Evolutionary conservation across 768 basidiomycete genomes (phyloP).

Genomic region (Melanogaster broomeanus): DNA sequence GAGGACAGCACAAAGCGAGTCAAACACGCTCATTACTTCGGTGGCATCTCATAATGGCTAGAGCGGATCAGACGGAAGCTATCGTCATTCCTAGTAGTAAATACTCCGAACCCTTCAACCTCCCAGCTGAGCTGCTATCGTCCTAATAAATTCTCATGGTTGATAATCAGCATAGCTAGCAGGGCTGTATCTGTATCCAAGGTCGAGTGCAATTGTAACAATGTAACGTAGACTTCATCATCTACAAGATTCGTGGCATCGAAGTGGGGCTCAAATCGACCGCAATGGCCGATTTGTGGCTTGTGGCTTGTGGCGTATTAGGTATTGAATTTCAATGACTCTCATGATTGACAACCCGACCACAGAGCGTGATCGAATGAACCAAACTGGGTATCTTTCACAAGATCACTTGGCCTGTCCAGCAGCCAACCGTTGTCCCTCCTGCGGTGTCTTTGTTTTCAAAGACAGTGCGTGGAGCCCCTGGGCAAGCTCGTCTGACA

Average conservation of each 20-base stretch:
- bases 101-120: slow-evolving; percentile 2
- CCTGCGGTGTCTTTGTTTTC: slow-evolving; percentile 69
- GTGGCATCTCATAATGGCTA: slow-evolving; percentile 22
- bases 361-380: slow-evolving; percentile 1
- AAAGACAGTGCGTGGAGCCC: slow-evolving; percentile 81
- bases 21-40: slow-evolving; percentile 8
- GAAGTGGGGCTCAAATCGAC: slow-evolving; percentile 14
- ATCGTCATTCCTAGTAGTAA: slow-evolving; percentile 11
- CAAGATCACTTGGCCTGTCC: slow-evolving; percentile 23
- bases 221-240: too few species aligned
- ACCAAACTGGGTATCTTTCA: slow-evolving; percentile 16
- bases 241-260: slow-evolving; percentile 16
- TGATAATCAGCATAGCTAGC: slow-evolving; percentile 19
- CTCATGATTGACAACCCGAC: slow-evolving; percentile 32
- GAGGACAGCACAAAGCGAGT: slow-evolving; percentile 13
- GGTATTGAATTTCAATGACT: slow-evolving; percentile 28
- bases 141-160: neutral
- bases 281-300: slow-evolving; percentile 19
- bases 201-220: neutral
- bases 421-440: slow-evolving; percentile 29
- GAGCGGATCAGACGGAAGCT: slow-evolving; percentile 31
- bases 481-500: slow-evolving; percentile 67
- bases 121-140: too few species aligned
- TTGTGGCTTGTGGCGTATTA: slow-evolving; percentile 25
- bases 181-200: neutral